Conservation (phyloP, 2,329 filamentous ascomycete genomes). For the Rhynchosporium graminicola region DNA sequence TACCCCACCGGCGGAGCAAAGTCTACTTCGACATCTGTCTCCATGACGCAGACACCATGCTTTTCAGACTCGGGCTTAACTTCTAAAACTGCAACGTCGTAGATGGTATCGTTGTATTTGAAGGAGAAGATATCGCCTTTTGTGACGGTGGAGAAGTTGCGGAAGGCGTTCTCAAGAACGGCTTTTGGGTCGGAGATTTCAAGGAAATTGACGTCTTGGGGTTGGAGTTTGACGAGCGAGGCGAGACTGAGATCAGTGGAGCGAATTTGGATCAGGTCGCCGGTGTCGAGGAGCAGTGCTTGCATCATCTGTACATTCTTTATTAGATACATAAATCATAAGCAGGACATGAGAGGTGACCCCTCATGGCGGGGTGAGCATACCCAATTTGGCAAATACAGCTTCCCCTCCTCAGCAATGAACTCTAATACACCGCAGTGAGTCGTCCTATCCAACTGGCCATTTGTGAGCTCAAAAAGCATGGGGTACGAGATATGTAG, state of each 20-base stretch:
- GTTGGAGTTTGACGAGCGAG: conserved; percentile 92
- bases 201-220: conserved; percentile 89
- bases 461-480: conserved; percentile 94
- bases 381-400: conserved; percentile 95
- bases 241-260: conserved; percentile 90
- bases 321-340: conserved; percentile 10
- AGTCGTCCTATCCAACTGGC: conserved; percentile 74
- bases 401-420: conserved; percentile 93
- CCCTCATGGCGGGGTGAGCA: conserved; percentile 31
- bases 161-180: conserved; percentile 93
- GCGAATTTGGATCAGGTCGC: conserved; percentile 92
- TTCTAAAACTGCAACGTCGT: conserved; percentile 90
- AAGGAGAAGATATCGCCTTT: conserved; percentile 96
- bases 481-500: conserved; percentile 97
- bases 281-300: conserved; percentile 83
- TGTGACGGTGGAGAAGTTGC: conserved; percentile 91
- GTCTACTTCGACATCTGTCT: conserved; percentile 95
- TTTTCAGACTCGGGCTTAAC: conserved; percentile 83
- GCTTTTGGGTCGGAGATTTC: conserved; percentile 97
- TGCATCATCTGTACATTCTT: conserved; percentile 75
- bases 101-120: conserved; percentile 91
- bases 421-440: conserved; percentile 97
- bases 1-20: conserved; percentile 95
- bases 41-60: conserved; percentile 89
- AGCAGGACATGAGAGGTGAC: background rate